phyloP scores from a whole-genome alignment of 2,329 filamentous ascomycete species.

The Venturia carpophila region DNA sequence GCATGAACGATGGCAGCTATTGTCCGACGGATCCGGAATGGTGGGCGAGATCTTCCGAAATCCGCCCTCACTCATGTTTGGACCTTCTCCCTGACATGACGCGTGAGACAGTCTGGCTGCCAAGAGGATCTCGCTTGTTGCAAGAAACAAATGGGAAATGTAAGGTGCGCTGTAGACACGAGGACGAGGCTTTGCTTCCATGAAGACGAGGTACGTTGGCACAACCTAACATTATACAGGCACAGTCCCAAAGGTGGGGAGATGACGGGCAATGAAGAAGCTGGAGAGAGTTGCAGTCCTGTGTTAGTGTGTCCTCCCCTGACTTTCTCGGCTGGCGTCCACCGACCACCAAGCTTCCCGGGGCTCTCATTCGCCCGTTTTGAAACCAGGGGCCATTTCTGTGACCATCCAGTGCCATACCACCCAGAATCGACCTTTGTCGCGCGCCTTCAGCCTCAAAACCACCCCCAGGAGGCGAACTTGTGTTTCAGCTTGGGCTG shows the following conservation, averaged over 20 bases:
- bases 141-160: not conserved
- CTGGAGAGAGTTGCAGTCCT: not conserved
- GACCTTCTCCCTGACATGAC: not conserved
- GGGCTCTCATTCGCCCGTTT: not conserved
- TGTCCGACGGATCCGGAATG: no score
- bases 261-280: no score
- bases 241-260: not conserved
- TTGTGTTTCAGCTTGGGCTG: not conserved
- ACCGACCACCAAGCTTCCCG: not conserved
- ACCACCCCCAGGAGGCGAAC: not conserved
- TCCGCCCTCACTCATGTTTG: not conserved
- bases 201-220: not conserved
- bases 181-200: not conserved
- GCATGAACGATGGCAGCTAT: not conserved
- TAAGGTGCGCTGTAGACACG: not conserved
- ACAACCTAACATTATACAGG: not conserved
- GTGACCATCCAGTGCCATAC: not conserved
- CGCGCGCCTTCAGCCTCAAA: constrained; percentile 10
- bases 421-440: constrained; percentile 1
- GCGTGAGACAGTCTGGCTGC: constrained; percentile 1
- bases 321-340: not conserved
- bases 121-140: constrained; percentile 1
- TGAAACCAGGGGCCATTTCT: constrained; percentile 6
- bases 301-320: not conserved
- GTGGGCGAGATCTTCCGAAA: not conserved